phyloP scores from a whole-genome alignment of 495 filamentous ascomycete genomes.

The Penicillium flavigenum region DNA sequence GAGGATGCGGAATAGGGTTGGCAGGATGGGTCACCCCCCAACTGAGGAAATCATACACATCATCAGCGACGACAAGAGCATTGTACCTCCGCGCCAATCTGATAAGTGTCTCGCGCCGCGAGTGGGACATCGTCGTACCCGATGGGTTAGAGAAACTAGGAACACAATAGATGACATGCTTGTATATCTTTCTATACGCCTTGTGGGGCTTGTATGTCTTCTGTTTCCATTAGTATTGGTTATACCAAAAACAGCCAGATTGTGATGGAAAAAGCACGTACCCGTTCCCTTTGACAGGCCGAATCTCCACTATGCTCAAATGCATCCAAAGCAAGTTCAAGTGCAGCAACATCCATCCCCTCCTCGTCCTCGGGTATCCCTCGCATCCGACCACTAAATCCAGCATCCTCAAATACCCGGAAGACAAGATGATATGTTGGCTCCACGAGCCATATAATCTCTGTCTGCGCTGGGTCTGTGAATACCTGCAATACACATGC shows the following conservation, averaged over 20 bases:
- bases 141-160: constrained; percentile 70
- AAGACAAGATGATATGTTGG: constrained; percentile 70
- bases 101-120: constrained; percentile 54
- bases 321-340: constrained; percentile 40
- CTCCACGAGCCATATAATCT: constrained; percentile 61
- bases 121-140: constrained; percentile 57
- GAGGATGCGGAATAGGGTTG: not conserved
- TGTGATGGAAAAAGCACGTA: not conserved
- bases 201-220: constrained; percentile 26
- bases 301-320: constrained; percentile 14
- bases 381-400: constrained; percentile 50
- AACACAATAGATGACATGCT: constrained; percentile 70
- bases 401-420: constrained; percentile 65
- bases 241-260: not conserved
- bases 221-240: not conserved
- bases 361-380: constrained; percentile 65
- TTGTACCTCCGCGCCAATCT: constrained; percentile 59
- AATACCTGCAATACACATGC: constrained; percentile 60
- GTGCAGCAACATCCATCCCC: constrained; percentile 55
- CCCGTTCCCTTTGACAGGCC: not conserved
- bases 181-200: constrained; percentile 58
- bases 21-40: constrained; percentile 42
- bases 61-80: constrained; percentile 66
- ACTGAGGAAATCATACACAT: constrained; percentile 75
- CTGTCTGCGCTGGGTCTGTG: constrained; percentile 63